A percentile compares a stretch with the other conserved stretches of the same genome.
These are phyloP conservation scores for Calonectria honghensis DNA, from an alignment of 2,329 filamentous ascomycete species.

Conservation along the genomic window DNA sequence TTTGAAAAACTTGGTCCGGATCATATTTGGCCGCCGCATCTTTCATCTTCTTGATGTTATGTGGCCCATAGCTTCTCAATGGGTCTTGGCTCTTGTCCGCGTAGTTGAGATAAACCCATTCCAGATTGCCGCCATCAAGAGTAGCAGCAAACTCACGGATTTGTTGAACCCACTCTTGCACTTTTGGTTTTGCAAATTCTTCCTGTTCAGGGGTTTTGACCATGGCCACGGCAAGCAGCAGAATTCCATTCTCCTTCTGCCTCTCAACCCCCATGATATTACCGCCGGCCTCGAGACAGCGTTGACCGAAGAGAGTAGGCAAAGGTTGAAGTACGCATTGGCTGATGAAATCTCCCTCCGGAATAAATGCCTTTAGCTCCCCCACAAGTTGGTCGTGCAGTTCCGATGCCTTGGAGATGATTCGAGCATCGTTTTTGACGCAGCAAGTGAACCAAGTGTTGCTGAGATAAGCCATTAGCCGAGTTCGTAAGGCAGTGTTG, in stretches of 20 bases:
- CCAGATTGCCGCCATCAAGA: constrained; percentile 44
- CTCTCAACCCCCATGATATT: constrained; percentile 37
- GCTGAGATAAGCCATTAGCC: neutral
- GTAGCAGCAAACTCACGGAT: constrained; percentile 41
- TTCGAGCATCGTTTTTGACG: constrained; percentile 38
- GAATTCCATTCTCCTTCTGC: constrained; percentile 25
- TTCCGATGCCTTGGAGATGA: constrained; percentile 33
- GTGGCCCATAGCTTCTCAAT: constrained; percentile 48
- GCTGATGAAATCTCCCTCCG: constrained; percentile 37
- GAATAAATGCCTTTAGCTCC: constrained; percentile 36
- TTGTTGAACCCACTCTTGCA: constrained; percentile 34
- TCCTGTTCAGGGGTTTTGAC: constrained; percentile 32
- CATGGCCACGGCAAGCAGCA: constrained; percentile 44
- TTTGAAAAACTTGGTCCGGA: constrained; percentile 55
- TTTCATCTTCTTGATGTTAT: constrained; percentile 49
- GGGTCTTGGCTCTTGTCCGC: constrained; percentile 49
- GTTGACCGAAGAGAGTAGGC: constrained; percentile 32
- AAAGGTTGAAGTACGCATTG: constrained; percentile 35
- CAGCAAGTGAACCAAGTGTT: constrained; percentile 39
- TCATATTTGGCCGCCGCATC: constrained; percentile 51
- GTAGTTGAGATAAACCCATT: constrained; percentile 50
- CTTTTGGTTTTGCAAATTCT: constrained; percentile 21
- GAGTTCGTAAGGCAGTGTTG: neutral
- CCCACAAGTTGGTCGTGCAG: constrained; percentile 36
- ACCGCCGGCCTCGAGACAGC: constrained; percentile 27